Base-by-base conservation (phyloP, 768 basidiomycete species). In the Leucocoprinus sp. region DNA sequence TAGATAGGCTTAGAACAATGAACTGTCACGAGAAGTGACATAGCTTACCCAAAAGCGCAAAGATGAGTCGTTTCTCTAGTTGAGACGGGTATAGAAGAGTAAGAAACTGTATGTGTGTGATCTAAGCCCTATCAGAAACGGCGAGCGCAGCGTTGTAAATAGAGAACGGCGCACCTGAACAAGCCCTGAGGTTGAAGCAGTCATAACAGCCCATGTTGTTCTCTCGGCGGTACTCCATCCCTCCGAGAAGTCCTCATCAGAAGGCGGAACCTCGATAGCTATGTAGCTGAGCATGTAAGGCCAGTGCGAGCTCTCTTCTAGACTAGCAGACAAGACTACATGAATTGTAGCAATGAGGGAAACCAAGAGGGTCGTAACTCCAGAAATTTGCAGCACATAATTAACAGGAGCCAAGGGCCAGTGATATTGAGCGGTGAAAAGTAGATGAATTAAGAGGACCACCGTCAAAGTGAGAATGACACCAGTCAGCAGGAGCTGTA, bases 211-310 rank as follows among this genome's bases (percentile, higher is more conserved):
- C 93, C 93, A 97, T 0, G 82, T 80, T 0, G 78, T 82, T 12
- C 76, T 68, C 51, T 88, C 75, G 0, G 74, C 72, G 2, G 67
- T 52, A 5, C 68, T 69, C 95, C 95, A 98, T 5, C 56, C 56
- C 1, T 57, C 56, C 8, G 53, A 42, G 15, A 63, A 56, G 8
- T 51, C 51, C 27, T 63, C 56, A 14, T 57, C 49, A 41, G 65
- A 66, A 14, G 80, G 80, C 4, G 89, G 88, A 0, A 93, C 79
- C 50, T 79, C 72, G 28, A 93, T 78, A 5, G 89, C 81, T 44
- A 97, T 73, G 57, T 96, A 99, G 55, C 83, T 84, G 31, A 97
- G 78, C 88, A 96, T 95, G 62, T 92, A 99, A 0, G 96, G 93
- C 92, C 92, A 96, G 33, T 68, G 66, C 52, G 76, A 70, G 54